A percentile compares a stretch with the other conserved stretches of the same genome.
These are phyloP conservation scores for Alternaria viburni DNA, from an alignment of 2,329 filamentous ascomycete genomes.

Conservation along the genomic window DNA sequence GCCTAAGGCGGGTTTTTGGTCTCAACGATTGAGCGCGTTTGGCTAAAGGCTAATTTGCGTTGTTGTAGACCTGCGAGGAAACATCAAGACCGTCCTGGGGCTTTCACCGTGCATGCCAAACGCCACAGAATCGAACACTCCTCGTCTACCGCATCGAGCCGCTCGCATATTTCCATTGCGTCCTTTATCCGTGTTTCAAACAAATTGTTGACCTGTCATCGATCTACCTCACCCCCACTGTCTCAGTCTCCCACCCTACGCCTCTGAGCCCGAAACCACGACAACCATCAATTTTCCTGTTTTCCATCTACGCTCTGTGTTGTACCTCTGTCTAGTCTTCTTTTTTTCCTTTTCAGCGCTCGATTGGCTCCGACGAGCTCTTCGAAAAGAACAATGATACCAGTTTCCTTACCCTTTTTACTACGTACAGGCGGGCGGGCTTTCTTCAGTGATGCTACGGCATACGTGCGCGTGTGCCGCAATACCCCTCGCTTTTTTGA, in stretches of 20 bases:
- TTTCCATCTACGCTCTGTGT: not conserved
- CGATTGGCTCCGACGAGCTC: not conserved
- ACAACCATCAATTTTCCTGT: not conserved
- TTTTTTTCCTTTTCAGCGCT: not conserved
- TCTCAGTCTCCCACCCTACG: not conserved
- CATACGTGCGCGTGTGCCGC: not conserved
- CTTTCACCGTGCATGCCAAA: not conserved
- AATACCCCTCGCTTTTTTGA: not conserved
- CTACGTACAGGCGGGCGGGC: not conserved
- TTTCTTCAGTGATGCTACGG: not conserved
- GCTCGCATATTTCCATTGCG: not conserved
- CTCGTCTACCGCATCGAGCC: constrained; percentile 3
- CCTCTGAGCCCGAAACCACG: not conserved
- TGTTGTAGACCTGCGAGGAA: constrained; percentile 2
- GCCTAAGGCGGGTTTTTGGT: constrained; percentile 70
- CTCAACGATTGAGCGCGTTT: constrained; percentile 56
- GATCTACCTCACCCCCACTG: not conserved
- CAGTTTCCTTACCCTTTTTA: not conserved
- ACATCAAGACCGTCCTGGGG: not conserved
- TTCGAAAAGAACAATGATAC: not conserved
- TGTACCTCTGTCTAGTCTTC: not conserved
- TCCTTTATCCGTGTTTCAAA: constrained; percentile 5
- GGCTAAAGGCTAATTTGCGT: constrained; percentile 18
- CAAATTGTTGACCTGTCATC: constrained; percentile 11
- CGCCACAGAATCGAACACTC: constrained; percentile 3